These are phyloP conservation scores for Allium fistulosum DNA, from an alignment of 106 monocot species.

Conservation along the genomic window DNA sequence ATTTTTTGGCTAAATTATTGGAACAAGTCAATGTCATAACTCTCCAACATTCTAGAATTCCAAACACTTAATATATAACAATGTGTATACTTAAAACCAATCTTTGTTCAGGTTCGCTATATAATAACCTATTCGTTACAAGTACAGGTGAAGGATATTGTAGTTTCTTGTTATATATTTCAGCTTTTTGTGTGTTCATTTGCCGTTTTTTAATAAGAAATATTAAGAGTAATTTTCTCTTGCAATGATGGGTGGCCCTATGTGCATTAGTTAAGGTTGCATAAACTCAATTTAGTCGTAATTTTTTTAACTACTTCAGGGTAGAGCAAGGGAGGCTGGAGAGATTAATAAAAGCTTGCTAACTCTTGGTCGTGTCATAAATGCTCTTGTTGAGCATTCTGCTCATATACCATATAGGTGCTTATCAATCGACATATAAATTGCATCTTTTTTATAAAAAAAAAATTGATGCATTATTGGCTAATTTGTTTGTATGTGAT, in stretches of 20 bases:
- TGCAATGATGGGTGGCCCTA: neutral
- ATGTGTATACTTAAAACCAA: too few species aligned
- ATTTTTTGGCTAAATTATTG: neutral
- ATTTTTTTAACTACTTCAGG: conserved; percentile 15
- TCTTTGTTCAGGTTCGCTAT: too few species aligned
- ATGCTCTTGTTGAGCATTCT: conserved; percentile 67
- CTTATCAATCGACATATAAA: neutral
- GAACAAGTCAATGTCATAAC: too few species aligned
- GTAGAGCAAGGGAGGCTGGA: conserved; percentile 58
- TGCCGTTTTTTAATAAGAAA: too few species aligned
- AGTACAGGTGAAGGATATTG: too few species aligned
- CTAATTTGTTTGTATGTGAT: neutral
- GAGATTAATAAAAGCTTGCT: conserved; percentile 48
- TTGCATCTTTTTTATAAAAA: neutral
- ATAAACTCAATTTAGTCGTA: too few species aligned
- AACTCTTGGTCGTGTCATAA: conserved; percentile 66
- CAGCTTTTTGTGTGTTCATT: too few species aligned
- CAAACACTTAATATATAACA: too few species aligned
- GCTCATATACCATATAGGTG: conserved; percentile 63
- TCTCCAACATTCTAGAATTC: too few species aligned
- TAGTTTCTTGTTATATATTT: too few species aligned
- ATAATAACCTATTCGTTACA: too few species aligned
- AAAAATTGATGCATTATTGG: neutral
- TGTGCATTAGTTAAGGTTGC: too few species aligned
- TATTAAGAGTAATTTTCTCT: neutral